Base-by-base conservation (phyloP, 2,329 filamentous ascomycete species). In the Penicillium vulpinum region DNA sequence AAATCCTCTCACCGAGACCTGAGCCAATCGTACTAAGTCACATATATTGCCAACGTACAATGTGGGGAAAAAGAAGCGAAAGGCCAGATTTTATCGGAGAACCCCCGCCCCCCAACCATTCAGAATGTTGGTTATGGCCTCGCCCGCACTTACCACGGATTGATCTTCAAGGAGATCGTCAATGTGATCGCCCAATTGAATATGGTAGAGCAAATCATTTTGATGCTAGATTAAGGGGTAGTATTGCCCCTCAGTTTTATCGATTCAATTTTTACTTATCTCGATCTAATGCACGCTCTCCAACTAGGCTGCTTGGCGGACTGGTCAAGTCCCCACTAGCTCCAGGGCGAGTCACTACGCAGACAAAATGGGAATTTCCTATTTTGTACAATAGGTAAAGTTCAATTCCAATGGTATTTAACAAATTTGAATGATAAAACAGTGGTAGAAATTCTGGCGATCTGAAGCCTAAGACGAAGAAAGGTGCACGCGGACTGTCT, bases 401-500 rank as follows among this genome's bases (percentile, higher is more conserved):
- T 29, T 22, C 26, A 31, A 15, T 43, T n/a, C 3, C 9, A 7
- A 43, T 15, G 22, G 3, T 39, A 49, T 49, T 13, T 35, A 18
- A n/a, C 22, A 49, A 39, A 15, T 15, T 26, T 11, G 6, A 15
- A 48, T 3, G 9, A 10, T 36, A 28, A 48, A 35, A 21, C 21
- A 35, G 10, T 11, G 7, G 6, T 8, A 28, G 2, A 28, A 39
- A 15, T 11, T 15, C 16, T 51, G 4, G 2, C 9, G 15, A 22
- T 8, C n/a, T 13, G 10, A 35, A 21, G 22, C 45, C 35, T 21
- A 41, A 1, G 35, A 33, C 18, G 21, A 11, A 5, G 26, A 40
- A 22, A 55, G 24, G 3, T 51, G 46, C 5, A 55, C 33, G 1
- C 46, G 54, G 18, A 78, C 75, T 4, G 74, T 70, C 68, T 78